Percentiles rank a stretch among this genome's conserved stretches.
Conservation (phyloP, 768 basidiomycete species). For the Leccinum disarticulatum region DNA sequence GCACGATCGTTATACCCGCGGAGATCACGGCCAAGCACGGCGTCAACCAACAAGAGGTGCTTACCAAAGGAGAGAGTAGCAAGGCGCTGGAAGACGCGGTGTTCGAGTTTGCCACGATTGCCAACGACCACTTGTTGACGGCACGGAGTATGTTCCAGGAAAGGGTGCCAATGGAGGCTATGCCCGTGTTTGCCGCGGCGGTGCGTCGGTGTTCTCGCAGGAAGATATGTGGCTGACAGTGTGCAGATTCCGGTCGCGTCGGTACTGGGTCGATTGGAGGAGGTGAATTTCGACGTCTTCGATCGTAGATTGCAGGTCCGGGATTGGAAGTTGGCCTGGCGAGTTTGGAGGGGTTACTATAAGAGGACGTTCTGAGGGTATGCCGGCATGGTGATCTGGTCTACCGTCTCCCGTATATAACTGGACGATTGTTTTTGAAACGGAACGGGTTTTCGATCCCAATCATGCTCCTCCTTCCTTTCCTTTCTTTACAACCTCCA, state of each 20-base stretch:
- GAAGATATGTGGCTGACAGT: slow-evolving; percentile 3
- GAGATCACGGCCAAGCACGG: slow-evolving; percentile 79
- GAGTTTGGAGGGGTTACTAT: slow-evolving; percentile 58
- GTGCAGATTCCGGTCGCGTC: slow-evolving; percentile 63
- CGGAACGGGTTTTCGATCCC: background rate
- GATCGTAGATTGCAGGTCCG: slow-evolving; percentile 57
- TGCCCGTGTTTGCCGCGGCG: slow-evolving; percentile 72
- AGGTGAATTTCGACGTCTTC: slow-evolving; percentile 71
- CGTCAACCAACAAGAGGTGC: slow-evolving; percentile 78
- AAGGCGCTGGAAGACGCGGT: slow-evolving; percentile 73
- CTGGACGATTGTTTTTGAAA: slow-evolving; percentile 3
- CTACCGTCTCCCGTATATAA: slow-evolving; percentile 8
- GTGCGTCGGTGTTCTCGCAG: slow-evolving; percentile 42
- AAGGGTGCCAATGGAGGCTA: slow-evolving; percentile 54
- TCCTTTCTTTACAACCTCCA: background rate
- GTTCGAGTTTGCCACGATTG: slow-evolving; percentile 78
- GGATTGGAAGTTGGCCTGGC: slow-evolving; percentile 80
- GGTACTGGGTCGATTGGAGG: slow-evolving; percentile 66
- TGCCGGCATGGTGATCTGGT: slow-evolving; percentile 33
- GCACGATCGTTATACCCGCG: slow-evolving; percentile 74
- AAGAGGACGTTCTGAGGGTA: slow-evolving; percentile 36
- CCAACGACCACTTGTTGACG: slow-evolving; percentile 76
- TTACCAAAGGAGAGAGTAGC: slow-evolving; percentile 52
- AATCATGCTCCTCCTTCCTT: slow-evolving; percentile 1
- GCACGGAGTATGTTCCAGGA: slow-evolving; percentile 68